Base-by-base conservation (phyloP, 495 filamentous ascomycete species). In the Hypoxylon fragiforme region DNA sequence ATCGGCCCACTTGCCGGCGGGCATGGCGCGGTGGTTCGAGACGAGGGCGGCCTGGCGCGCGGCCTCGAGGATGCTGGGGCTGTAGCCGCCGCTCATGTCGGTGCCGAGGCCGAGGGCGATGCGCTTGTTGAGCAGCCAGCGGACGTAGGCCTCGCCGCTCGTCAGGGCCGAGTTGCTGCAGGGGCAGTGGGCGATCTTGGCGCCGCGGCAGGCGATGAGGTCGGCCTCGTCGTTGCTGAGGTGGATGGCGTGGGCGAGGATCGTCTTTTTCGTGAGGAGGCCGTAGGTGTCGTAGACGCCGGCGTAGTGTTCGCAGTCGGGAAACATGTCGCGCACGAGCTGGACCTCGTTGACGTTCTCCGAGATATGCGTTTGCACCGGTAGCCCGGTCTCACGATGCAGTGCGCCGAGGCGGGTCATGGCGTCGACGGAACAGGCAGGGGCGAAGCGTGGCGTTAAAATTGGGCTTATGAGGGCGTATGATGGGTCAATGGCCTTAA, bases 391-490 rank as follows among this genome's bases (percentile, higher is more conserved):
- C 22, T 81, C 74, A 7, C 68, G 65, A 0, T 87, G 85, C 1
- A 96, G 73, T 3, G 70, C 54, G 15, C 85, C 92, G 1, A 97
- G 82, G 0, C 58, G 67, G 3, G 62, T 12, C 60, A 98, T 77
- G 9, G 84, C 72, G 3, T 79, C 70, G 0, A 67, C 48, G 0
- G 83, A 80, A 59, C 94, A 97, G 3, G 80, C 79, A 0, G 89
- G 91, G 0, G 89, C 94, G 65, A 98, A 98, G 13, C 94, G 81
- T 0, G 94, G 94, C 0, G 94, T 98, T 52, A 98, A 68, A 51
- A 97, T 89, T 0, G 92, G 90, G 1, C 95, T 70, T 13, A 96
- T 76, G 7, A 74, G 63, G 30, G 72, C 57, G 22, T 71, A 69
- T 1, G 63, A 31, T 0, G 89, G 84, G 58, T 97, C 91, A 21